phyloP scores from a whole-genome alignment of 306 rosid genomes.

The Ormosia semicastrata region DNA sequence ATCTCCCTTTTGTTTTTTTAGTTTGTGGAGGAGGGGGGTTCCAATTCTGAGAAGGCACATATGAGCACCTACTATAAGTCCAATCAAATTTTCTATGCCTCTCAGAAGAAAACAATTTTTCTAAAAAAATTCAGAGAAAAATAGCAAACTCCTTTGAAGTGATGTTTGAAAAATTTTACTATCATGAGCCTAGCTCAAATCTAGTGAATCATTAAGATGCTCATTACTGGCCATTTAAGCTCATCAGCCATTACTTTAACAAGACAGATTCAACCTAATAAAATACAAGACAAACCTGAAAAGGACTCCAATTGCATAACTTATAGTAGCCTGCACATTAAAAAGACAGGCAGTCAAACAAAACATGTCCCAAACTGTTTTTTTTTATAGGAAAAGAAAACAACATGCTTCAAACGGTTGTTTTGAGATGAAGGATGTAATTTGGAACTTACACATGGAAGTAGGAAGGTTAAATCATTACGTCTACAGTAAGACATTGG shows the following conservation, averaged over 20 bases:
- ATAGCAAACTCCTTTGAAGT: neutral
- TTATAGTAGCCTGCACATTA: slow-evolving; percentile 69
- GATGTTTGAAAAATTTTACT: neutral
- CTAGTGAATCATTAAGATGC: neutral
- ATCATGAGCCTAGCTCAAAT: neutral
- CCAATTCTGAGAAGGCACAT: too few species aligned
- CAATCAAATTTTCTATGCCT: neutral
- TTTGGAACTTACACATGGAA: slow-evolving; percentile 12
- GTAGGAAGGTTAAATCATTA: neutral
- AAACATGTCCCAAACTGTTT: neutral
- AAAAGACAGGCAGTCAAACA: slow-evolving; percentile 20
- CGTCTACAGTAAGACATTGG: neutral
- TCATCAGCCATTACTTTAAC: neutral
- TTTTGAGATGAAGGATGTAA: neutral
- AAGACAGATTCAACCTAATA: slow-evolving; percentile 4
- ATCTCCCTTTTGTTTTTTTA: neutral
- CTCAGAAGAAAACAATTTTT: neutral
- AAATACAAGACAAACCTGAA: slow-evolving; percentile 58
- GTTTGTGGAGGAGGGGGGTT: too few species aligned
- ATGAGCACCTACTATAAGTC: too few species aligned
- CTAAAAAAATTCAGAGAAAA: neutral
- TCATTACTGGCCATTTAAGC: neutral
- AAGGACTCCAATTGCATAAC: slow-evolving; percentile 75
- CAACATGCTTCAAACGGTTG: neutral
- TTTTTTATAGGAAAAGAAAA: neutral